Evolutionary conservation across 441 rosid genomes (phyloP), one percentile per base, ranked within the genome.

Genomic region (Populus hybrid): DNA sequence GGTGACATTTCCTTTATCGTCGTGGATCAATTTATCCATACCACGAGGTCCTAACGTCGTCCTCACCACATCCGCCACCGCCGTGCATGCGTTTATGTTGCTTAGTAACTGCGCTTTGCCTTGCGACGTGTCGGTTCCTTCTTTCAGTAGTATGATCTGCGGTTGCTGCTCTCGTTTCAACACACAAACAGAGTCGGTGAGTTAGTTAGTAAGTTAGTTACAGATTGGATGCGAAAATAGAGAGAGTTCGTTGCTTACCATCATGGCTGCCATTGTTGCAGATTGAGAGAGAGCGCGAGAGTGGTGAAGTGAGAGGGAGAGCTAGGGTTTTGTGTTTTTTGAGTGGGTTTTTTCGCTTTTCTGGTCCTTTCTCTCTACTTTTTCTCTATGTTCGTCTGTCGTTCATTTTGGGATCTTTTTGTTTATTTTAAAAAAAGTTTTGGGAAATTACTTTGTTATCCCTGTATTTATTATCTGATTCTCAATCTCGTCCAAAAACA

Each of bases 1-100:
- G 81, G 99, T 97, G 71, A 97, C 99, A 20, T 29, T 70, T 8
- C 99, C 99, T 77, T 94, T 94, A 75, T 92, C 97, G 82, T 97
- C 98, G 73, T 97, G 99, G 81, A 96, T 96, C 77, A 96, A 91
- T 82, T 96, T 96, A 86, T 94, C 99, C 99, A 96, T 94, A 9
- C 99, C 99, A 64, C 99, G 85, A 0, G 99, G 99, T 0, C 99
- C 98, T 14, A 96, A 91, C 9, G 98, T 96, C 70, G 98, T 93
- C 77, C 98, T 86, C 38, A 94, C 90, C 23, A 90, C 89, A 81
- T 96, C 99, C 16, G 97, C 92, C 7, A 96, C 92, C 20, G 95
- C 97, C 4, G 94, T 94, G 77, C 98, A 93, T 21, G 99, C 97
- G 82, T 90, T 96, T 84, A 96, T 96, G 88, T 96, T 94, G 88